These are phyloP conservation scores for Lactifluus subvellereus DNA, from an alignment of 768 basidiomycete genomes.

Conservation along the genomic window DNA sequence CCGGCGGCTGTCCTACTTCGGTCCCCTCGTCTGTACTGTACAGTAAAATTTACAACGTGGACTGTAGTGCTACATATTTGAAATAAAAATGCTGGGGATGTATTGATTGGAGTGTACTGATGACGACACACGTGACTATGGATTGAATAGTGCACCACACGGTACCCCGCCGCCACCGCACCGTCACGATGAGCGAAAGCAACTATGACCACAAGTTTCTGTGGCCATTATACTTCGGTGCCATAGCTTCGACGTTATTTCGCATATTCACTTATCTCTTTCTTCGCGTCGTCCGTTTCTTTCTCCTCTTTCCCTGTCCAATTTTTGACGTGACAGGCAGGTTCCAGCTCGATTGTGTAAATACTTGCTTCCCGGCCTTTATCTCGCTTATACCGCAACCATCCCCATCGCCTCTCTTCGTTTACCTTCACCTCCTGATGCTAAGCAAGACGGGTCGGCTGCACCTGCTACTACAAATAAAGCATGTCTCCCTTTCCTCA, in stretches of 20 bases:
- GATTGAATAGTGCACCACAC: too few species aligned
- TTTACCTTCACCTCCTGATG: neutral
- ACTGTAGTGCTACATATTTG: too few species aligned
- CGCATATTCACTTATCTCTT: slow-evolving; percentile 44
- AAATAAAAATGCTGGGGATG: too few species aligned
- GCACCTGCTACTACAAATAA: neutral
- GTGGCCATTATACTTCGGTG: slow-evolving; percentile 22
- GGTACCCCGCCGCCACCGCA: too few species aligned
- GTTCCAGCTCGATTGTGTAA: slow-evolving; percentile 20
- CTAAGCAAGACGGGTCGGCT: neutral
- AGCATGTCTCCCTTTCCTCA: slow-evolving; percentile 33
- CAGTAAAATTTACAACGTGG: too few species aligned
- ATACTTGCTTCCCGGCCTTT: slow-evolving; percentile 31
- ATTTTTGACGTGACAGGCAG: neutral
- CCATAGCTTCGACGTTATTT: slow-evolving; percentile 34
- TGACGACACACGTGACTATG: too few species aligned
- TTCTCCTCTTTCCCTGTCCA: neutral
- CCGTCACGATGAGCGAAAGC: too few species aligned
- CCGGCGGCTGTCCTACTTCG: too few species aligned
- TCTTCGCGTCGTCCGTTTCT: slow-evolving; percentile 42
- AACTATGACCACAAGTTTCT: neutral
- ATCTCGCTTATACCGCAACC: slow-evolving; percentile 20
- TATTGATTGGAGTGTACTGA: too few species aligned
- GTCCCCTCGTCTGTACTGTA: too few species aligned
- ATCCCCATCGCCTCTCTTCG: slow-evolving; percentile 11